Base-by-base conservation (phyloP, 2,329 filamentous ascomycete genomes). In the Trichoderma afroharzianum region DNA sequence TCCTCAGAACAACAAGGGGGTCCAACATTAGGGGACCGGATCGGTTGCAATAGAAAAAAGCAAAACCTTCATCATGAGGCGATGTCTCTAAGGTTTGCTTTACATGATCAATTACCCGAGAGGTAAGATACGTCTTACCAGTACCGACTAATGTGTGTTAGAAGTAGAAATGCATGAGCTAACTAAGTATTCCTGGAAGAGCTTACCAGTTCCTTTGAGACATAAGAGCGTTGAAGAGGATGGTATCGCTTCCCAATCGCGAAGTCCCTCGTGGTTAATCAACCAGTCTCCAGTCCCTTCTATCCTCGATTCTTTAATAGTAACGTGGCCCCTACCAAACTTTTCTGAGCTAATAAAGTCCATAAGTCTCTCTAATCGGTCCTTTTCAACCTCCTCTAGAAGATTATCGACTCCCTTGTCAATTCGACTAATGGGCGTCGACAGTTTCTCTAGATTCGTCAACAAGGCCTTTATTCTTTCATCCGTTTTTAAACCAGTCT, bases 41-140 rank as follows among this genome's bases (percentile, higher is more conserved):
- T 43, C 72, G 64, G 14, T 70, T 66, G 62, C 74, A 76, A 26
- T 76, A 75, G 21, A 74, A 76, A 28, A 72, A 74, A 0, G 75
- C 75, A 43, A 76, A 67, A 1, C 68, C 74, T 30, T 72, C 70
- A 2, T 72, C 63, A 3, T 70, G 50, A 30, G 28, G 1, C 1
- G 24, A 30, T 32, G 33, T 50, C 21, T 24, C 30, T 24, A 66
- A 39, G 4, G 14, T 36, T 3, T n/a, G 8, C 30, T 26, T 36
- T 0, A 70, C 6, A 15, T 70, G 33, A 6, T 72, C 71, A 18
- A 72, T 66, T 11, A 70, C 53, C 4, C 57, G 53, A 30, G 61
- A 72, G 1, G 71, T 71, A 4, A 72, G 68, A n/a, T 66, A 72
- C 15, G 71, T 70, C 18, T 72, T 72, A 32, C 71, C 71, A 24